Evolutionary conservation across 2,329 filamentous ascomycete species (phyloP).

Genomic region (Xylaria sp.): DNA sequence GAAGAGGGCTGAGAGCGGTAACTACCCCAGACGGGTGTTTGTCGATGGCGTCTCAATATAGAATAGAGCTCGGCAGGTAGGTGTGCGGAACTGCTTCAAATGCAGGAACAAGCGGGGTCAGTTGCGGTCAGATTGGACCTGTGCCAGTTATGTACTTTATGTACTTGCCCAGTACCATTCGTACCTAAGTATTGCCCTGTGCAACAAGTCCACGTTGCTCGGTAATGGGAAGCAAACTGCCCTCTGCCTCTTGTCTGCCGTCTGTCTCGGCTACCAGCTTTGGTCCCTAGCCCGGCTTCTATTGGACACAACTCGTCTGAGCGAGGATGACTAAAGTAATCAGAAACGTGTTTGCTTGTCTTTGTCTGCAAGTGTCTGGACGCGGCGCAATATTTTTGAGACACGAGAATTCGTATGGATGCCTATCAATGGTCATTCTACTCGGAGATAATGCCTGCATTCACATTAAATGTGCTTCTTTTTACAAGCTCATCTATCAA

Average conservation of each 20-base stretch:
- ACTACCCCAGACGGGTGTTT: slow-evolving; percentile 20
- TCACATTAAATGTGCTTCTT: neutral
- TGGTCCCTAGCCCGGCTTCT: neutral
- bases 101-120: slow-evolving; percentile 32
- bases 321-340: neutral
- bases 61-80: slow-evolving; percentile 5
- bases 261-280: slow-evolving; percentile 35
- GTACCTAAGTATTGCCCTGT: slow-evolving; percentile 18
- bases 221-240: slow-evolving; percentile 19
- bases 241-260: slow-evolving; percentile 22
- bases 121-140: slow-evolving; percentile 11
- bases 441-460: neutral
- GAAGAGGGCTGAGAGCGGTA: slow-evolving; percentile 9
- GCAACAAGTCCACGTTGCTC: slow-evolving; percentile 21
- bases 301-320: neutral
- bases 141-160: slow-evolving; percentile 1
- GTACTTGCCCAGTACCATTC: too few relatives aligned
- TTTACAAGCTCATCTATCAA: neutral
- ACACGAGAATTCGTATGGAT: neutral
- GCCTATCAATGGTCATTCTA: neutral
- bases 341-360: neutral
- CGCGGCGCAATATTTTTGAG: slow-evolving; percentile 5
- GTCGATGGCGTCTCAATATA: slow-evolving; percentile 6
- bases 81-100: slow-evolving; percentile 19
- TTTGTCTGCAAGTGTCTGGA: neutral